A percentile compares a stretch with the other conserved stretches of the same genome.
Conservation (phyloP, 257 asterid genomes). For the Gentiana dahurica region DNA sequence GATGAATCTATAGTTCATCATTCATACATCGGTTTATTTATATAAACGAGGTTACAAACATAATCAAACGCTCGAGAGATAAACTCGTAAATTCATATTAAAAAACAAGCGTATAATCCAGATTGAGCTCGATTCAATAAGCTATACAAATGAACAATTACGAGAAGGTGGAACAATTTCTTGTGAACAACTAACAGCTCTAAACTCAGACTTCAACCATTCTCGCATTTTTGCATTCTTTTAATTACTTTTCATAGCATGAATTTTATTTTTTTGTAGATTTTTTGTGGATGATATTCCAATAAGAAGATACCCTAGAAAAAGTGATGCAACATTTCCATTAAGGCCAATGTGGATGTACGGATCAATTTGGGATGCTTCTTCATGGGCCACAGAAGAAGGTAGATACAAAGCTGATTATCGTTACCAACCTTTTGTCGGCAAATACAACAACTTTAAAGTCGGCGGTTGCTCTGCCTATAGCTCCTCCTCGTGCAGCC, state of each 20-base stretch:
- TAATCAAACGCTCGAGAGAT: too few species aligned
- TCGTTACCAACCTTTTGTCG: conserved; percentile 61
- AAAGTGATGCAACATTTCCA: conserved; percentile 69
- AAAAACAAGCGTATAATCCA: neutral
- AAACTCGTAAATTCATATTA: too few species aligned
- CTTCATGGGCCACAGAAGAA: conserved; percentile 87
- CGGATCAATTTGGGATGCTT: conserved; percentile 92
- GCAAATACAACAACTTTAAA: conserved; percentile 56
- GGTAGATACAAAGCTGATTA: conserved; percentile 73
- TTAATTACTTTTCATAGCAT: neutral
- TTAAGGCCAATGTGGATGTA: conserved; percentile 60
- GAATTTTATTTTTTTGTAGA: conserved; percentile 26
- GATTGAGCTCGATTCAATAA: too few species aligned
- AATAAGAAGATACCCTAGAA: conserved; percentile 59
- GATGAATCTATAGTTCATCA: neutral
- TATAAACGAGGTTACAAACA: too few species aligned
- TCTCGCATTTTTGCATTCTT: neutral
- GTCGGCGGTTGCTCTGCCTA: conserved; percentile 35
- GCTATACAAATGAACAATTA: too few species aligned
- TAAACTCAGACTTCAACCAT: too few species aligned
- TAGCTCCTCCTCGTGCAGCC: conserved; percentile 28
- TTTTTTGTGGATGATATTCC: conserved; percentile 85
- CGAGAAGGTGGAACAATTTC: too few species aligned
- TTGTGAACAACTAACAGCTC: too few species aligned
- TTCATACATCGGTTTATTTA: neutral